phyloP scores from a whole-genome alignment of 441 rosid species.

The Aquilaria agallochum region DNA sequence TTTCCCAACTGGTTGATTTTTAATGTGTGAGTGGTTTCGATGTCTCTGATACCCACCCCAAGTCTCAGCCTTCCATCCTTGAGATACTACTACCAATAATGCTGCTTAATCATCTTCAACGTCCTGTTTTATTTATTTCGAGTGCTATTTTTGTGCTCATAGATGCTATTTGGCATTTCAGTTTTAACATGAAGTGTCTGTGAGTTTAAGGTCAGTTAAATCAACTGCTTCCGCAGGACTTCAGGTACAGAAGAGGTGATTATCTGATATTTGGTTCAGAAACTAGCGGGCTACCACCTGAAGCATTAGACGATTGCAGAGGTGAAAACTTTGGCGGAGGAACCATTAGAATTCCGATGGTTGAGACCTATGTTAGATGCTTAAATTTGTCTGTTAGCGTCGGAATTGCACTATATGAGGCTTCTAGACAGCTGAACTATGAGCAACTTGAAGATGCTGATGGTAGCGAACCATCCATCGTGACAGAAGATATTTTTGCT shows the following conservation, averaged over 20 bases:
- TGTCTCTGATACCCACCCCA: no score
- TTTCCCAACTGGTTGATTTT: not conserved
- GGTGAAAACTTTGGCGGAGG: conserved; percentile 60
- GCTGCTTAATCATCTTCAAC: no score
- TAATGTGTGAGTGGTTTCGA: no score
- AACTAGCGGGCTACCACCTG: conserved; percentile 79
- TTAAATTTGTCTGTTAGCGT: conserved; percentile 90
- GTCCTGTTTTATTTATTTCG: no score
- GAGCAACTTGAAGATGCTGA: conserved; percentile 48
- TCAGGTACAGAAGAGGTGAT: conserved; percentile 74
- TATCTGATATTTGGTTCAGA: conserved; percentile 90
- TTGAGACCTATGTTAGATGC: conserved; percentile 89
- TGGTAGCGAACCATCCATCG: conserved; percentile 31
- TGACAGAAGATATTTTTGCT: conserved; percentile 62
- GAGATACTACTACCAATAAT: no score
- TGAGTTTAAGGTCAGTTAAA: not conserved
- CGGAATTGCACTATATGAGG: conserved; percentile 89
- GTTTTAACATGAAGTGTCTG: not conserved
- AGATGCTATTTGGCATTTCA: not conserved
- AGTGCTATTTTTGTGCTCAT: not conserved
- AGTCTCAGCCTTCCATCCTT: no score
- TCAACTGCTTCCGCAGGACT: conserved; percentile 46
- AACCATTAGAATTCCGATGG: conserved; percentile 83
- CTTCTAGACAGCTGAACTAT: conserved; percentile 80
- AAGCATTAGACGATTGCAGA: conserved; percentile 70